Evolutionary conservation across 306 rosid species (phyloP).

Genomic region (Pyrus bretschneideri): DNA sequence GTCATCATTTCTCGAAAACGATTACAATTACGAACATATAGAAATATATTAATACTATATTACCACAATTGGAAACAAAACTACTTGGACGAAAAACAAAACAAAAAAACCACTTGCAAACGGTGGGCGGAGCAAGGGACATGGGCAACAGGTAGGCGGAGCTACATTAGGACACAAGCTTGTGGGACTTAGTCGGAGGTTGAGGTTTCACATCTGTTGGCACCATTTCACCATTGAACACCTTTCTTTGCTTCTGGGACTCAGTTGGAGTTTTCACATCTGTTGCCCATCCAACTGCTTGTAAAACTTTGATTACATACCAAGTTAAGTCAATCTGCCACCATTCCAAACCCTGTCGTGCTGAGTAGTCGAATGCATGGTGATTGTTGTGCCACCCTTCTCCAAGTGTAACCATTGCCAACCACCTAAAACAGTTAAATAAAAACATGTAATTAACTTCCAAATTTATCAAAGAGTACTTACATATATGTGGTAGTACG

Average conservation of each 20-base stretch:
- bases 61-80: neutral
- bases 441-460: neutral
- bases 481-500: neutral
- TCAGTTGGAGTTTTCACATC: constrained; percentile 60
- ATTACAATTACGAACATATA: neutral
- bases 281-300: constrained; percentile 58
- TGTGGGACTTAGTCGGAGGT: neutral
- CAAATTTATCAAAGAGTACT: neutral
- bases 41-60: too few species aligned
- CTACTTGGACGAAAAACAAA: neutral
- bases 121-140: neutral
- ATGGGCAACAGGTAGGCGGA: neutral
- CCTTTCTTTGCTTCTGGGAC: constrained; percentile 34
- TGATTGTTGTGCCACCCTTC: constrained; percentile 96
- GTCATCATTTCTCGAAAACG: neutral
- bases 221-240: neutral
- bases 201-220: neutral
- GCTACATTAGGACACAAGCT: neutral
- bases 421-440: constrained; percentile 45
- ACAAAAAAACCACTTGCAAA: too few species aligned
- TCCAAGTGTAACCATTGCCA: constrained; percentile 68
- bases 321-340: constrained; percentile 85
- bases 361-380: constrained; percentile 87
- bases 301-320: constrained; percentile 53
- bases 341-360: constrained; percentile 87